Base-by-base conservation (phyloP, 106 monocot species). In the Alisma plantagoaquatica region DNA sequence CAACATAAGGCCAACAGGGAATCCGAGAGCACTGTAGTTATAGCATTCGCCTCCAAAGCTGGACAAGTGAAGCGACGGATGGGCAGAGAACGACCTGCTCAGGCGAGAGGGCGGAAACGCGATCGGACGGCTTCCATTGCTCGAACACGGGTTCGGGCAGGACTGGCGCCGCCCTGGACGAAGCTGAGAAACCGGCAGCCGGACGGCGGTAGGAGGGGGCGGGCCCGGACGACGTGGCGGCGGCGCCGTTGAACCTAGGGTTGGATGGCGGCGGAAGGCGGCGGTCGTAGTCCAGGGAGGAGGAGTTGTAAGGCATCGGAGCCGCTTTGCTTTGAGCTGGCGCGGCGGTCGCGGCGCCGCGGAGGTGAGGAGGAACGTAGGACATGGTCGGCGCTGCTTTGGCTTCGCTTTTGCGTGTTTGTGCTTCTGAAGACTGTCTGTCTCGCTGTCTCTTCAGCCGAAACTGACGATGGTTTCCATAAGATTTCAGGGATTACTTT, bases 121-220 rank as follows among this genome's bases (percentile, higher is more conserved):
- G 70, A 56, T 77, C 77, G 3, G 77, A 77, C n/a, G 77, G 77
- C 31, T 12, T 56, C 77, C 77, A 77, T 2, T 49, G 42, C 41
- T 49, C 33, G 27, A 71, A 77, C 1, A 77, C 67, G 23, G 66
- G 71, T n/a, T 71, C 71, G 41, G 66, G 66, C 17, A 46, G 27
- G 10, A 15, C 20, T 15, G 33, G 31, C 3, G 57, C 41, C 54
- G 27, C 41, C 43, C 18, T 32, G 25, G 16, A 31, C 55, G 10
- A 31, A 10, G 31, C 12, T 43, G 53, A 31, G 20, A 44, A 10
- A 46, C 29, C 38, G 51, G 29, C 48, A 24, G 54, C 52, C 2
- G 49, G 14, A 1, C 29, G 45, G 48, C 33, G 27, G 33, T 35
- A 41, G 32, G 23, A 32, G 17, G 41, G 25, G 24, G 42, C 19